A percentile compares a stretch with the other conserved stretches of the same genome.
These are phyloP conservation scores for Exophiala xenobiotica DNA, from an alignment of 2,329 filamentous ascomycete species.

Conservation along the genomic window DNA sequence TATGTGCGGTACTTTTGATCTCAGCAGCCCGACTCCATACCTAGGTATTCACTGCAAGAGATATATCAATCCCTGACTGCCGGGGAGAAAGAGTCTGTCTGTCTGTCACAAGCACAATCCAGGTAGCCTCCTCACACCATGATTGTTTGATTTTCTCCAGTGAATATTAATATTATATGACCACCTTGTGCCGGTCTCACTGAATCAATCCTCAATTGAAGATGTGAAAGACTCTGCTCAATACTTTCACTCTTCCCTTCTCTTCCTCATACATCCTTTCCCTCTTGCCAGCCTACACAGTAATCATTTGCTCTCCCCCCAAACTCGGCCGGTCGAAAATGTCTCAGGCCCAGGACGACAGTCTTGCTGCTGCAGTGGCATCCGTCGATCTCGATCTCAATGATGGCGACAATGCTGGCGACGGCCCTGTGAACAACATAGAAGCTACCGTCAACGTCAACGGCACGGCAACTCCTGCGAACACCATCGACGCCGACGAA, in stretches of 20 bases:
- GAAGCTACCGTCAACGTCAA: neutral
- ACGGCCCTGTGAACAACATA: neutral
- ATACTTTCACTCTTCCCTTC: neutral
- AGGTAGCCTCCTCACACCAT: no score
- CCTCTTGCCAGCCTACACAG: no score
- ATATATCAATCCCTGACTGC: neutral
- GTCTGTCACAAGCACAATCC: no score
- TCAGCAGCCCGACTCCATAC: neutral
- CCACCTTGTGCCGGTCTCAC: no score
- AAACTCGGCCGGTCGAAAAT: neutral
- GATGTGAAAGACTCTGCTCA: no score
- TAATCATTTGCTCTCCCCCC: no score
- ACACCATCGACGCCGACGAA: conserved; percentile 10
- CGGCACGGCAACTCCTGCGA: conserved; percentile 2
- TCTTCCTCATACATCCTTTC: no score
- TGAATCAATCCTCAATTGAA: no score
- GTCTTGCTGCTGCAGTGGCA: neutral
- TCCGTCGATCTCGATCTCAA: neutral
- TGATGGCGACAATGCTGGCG: neutral
- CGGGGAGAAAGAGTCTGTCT: no score
- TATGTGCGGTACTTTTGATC: neutral
- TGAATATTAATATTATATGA: no score
- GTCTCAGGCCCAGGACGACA: neutral
- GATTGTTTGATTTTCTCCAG: no score
- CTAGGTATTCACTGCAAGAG: neutral